These are phyloP conservation scores for Rhodofomes roseus DNA, from an alignment of 1,284 basidiomycete genomes.

Conservation along the genomic window DNA sequence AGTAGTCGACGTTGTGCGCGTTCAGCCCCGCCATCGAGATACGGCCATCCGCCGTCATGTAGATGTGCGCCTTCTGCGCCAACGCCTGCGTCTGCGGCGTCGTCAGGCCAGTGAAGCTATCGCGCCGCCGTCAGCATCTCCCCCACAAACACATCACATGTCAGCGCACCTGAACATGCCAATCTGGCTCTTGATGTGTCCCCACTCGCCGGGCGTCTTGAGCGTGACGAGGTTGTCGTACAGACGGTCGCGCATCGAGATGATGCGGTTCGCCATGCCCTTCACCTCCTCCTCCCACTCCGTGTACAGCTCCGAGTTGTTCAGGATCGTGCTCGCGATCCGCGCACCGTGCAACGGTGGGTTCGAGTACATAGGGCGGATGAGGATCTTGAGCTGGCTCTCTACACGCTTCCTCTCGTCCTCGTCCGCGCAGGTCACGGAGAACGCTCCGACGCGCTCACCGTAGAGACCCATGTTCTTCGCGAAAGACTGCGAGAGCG, in stretches of 20 bases:
- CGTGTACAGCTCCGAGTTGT: constrained; percentile 70
- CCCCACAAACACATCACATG: background rate
- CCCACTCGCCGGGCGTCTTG: constrained; percentile 93
- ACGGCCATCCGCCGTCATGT: constrained; percentile 87
- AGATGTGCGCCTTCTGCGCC: constrained; percentile 91
- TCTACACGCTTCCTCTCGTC: constrained; percentile 89
- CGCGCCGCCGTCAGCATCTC: background rate
- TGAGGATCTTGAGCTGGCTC: constrained; percentile 93
- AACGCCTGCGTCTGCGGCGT: constrained; percentile 83
- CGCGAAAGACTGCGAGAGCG: constrained; percentile 92
- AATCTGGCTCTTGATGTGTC: constrained; percentile 95
- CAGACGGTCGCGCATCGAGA: constrained; percentile 88
- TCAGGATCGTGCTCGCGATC: constrained; percentile 84
- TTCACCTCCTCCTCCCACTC: constrained; percentile 93
- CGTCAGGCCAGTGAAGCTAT: constrained; percentile 84
- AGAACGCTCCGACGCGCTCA: constrained; percentile 96
- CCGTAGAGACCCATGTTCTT: constrained; percentile 99
- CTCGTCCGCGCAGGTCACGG: constrained; percentile 66
- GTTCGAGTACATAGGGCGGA: constrained; percentile 98
- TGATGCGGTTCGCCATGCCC: constrained; percentile 96
- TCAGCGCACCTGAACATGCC: constrained; percentile 82
- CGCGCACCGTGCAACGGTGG: constrained; percentile 95
- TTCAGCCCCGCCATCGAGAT: constrained; percentile 98
- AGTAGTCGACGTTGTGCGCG: constrained; percentile 86
- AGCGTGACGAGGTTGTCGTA: constrained; percentile 79